phyloP scores from a whole-genome alignment of 768 basidiomycete species.

The Lactarius sp. region DNA sequence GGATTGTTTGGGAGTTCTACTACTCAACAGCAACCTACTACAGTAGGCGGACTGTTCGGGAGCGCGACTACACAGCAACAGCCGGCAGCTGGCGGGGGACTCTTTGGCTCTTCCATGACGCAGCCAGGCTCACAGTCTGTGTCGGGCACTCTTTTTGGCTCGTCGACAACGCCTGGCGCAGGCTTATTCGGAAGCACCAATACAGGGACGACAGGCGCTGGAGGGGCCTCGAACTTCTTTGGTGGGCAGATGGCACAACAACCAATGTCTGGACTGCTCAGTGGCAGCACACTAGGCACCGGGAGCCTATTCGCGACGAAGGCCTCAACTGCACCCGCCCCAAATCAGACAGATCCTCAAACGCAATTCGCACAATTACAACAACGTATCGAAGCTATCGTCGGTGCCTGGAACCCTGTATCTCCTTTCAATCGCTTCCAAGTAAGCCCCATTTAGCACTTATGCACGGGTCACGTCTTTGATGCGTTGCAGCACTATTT shows the following conservation, averaged over 20 bases:
- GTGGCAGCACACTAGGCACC: conserved; percentile 21
- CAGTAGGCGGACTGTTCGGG: conserved; percentile 27
- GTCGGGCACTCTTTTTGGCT: conserved; percentile 7
- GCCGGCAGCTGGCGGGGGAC: conserved; percentile 5
- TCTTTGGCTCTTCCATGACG: conserved; percentile 10
- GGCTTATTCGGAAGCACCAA: background rate
- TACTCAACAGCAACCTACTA: conserved; percentile 13
- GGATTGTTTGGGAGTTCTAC: conserved; percentile 32
- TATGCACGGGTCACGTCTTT: background rate
- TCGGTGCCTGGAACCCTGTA: conserved; percentile 64
- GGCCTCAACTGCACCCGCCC: conserved; percentile 35
- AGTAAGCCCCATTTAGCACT: conserved; percentile 37
- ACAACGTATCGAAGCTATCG: conserved; percentile 59
- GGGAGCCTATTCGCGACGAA: conserved; percentile 26
- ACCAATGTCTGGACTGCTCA: conserved; percentile 25
- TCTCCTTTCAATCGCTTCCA: conserved; percentile 76
- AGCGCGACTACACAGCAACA: conserved; percentile 19
- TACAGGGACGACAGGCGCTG: background rate
- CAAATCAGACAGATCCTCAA: conserved; percentile 56
- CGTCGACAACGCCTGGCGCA: background rate
- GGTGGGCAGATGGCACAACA: conserved; percentile 20
- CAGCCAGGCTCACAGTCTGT: conserved; percentile 9
- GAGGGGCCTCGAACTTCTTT: background rate
- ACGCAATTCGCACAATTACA: conserved; percentile 49
- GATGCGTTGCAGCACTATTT: conserved; percentile 59